Evolutionary conservation across 176 grass and related monocot species (phyloP), one percentile per base, ranked within the genome.

Genomic region (Oryza coarctata): DNA sequence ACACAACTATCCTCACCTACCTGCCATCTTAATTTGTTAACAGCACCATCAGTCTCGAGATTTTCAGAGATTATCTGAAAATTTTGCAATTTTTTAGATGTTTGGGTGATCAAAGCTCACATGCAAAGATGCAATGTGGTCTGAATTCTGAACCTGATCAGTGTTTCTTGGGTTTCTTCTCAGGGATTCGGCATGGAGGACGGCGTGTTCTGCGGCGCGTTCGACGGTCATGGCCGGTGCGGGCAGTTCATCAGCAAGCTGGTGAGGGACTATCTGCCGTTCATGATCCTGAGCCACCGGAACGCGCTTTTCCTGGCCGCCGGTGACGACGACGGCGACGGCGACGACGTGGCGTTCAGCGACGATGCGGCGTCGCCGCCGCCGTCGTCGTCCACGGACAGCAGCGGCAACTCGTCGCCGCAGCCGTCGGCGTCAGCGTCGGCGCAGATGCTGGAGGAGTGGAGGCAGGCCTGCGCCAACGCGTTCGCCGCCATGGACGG

Each of bases 161-260:
- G 7, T 25, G 45, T 29, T 34, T 32, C 9, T 15, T 5, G 7
- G 27, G 3, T 77, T 2, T 10, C 9, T 41, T 12, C 0, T 13
- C 86, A 99, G 97, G 97, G 89, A 10, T 99, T 91, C 81, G 97
- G 97, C 55, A 89, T 81, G 81, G 97, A 90, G 78, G 93, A 92
- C 17, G 97, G 97, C 35, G 81, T 99, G 65, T 96, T 99, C 68
- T 96, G 93, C 72, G 93, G 91, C 15, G 97, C 89, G 33, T 99
- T 99, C 80, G 97, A 99, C 52, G 97, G 97, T n/a, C 97, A 99
- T 84, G 97, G 97, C 10, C 66, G 74, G 36, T 85, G 57, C 68
- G 97, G 97, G 0, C 97, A 99, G 41, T 5, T 66, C 15, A 28
- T 92, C 13, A 99, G 97, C 86, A 91, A 81, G 84, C 41, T 92